Evolutionary conservation across 768 basidiomycete species (phyloP), one percentile per base, ranked within the genome.

Genomic region (Amanita inopinata): DNA sequence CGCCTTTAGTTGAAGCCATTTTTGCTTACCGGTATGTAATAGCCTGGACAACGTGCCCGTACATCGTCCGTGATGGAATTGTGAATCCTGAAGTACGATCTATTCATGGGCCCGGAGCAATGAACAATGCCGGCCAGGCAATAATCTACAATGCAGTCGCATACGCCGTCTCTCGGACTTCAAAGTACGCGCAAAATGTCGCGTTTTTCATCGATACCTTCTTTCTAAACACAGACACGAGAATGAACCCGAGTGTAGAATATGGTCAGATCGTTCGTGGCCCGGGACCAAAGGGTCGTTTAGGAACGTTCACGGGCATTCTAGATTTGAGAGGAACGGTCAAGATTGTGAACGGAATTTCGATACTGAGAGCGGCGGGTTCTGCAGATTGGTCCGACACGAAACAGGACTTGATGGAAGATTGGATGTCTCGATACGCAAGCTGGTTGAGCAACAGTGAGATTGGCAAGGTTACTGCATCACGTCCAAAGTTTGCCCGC

Each of bases 161-260:
- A 0, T 80, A 68, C 64, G 62, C 61, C 9, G 54, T 80, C 42
- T 65, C 62, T 19, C 61, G 65, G 38, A 45, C 58, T 24, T 56
- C 64, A 5, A 46, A 50, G 3, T 76, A 71, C 52, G 66, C 76
- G 12, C 52, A 58, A 34, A 62, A 58, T 38, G 61, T 58, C 35
- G 70, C 66, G 3, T 52, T 54, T 4, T 76, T 66, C 52, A 55
- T 83, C 45, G 52, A 68, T 14, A 65, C 70, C 0, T 81, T 77
- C 74, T 84, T 83, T 62, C 49, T 81, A 10, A 63, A 79, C 46
- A 49, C 54, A 1, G 60, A 56, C 2, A 82, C 80, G 0, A 59
- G 51, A 25, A 81, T 83, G 80, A 80, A 76, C 40, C 80, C 80
- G 0, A 74, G 77, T 49, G 57, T 84, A 35, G 65, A 77, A 43